Percentiles rank a stretch among this genome's conserved stretches.
Evolutionary conservation across 257 asterid genomes (phyloP).

Genomic region (Verbena officinalis): DNA sequence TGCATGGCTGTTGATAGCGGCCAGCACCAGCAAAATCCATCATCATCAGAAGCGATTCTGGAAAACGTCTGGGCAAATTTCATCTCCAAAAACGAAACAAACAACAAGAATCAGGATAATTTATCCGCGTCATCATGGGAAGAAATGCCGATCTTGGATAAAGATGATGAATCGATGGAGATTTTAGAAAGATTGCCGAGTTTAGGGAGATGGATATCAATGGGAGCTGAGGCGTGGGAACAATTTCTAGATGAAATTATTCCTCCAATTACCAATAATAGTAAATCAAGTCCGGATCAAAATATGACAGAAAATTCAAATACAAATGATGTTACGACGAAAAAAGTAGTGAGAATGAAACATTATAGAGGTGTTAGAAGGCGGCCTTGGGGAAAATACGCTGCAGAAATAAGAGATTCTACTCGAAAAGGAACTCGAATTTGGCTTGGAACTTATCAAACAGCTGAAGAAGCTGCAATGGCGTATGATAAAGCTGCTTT

Average conservation of each 20-base stretch:
- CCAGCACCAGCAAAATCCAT: neutral
- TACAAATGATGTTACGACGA: neutral
- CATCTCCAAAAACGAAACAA: conserved; percentile 38
- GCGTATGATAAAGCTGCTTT: conserved; percentile 79
- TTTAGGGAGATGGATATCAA: conserved; percentile 68
- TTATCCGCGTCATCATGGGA: conserved; percentile 40
- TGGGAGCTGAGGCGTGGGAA: conserved; percentile 79
- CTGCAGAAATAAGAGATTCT: conserved; percentile 81
- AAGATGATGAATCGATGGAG: conserved; percentile 33
- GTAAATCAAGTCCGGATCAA: neutral
- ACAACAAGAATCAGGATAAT: neutral
- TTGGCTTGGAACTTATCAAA: conserved; percentile 79
- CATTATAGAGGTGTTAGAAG: conserved; percentile 76
- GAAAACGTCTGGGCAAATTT: conserved; percentile 75
- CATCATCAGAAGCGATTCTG: conserved; percentile 45
- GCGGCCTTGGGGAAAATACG: conserved; percentile 86
- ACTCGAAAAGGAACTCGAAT: conserved; percentile 64
- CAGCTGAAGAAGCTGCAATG: conserved; percentile 84
- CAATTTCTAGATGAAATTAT: conserved; percentile 45
- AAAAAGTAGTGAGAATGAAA: conserved; percentile 12
- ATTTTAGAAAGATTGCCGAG: conserved; percentile 63
- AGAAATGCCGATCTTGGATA: conserved; percentile 45
- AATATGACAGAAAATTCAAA: neutral
- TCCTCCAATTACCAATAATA: conserved; percentile 12
- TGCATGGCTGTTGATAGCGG: conserved; percentile 31